These are phyloP conservation scores for Diplosphaera chodatii DNA, from an alignment of 139 green algal species.

Conservation along the genomic window DNA sequence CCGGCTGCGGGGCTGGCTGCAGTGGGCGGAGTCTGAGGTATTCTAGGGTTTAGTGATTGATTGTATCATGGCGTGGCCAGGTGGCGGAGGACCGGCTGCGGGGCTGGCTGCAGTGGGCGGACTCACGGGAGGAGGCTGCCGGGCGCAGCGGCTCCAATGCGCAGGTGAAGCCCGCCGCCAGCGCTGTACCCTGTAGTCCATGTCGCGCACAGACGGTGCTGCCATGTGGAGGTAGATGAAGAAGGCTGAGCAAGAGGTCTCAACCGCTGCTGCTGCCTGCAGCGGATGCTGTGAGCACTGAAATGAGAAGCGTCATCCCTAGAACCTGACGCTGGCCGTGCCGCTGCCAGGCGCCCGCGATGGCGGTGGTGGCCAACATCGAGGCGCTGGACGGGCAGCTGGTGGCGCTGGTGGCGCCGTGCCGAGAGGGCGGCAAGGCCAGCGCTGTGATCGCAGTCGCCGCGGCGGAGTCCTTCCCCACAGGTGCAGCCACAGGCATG, in stretches of 20 bases:
- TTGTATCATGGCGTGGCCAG: background rate
- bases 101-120: background rate
- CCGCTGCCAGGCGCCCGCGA: background rate
- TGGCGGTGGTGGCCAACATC: background rate
- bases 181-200: no score
- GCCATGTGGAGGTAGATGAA: no score
- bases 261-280: no score
- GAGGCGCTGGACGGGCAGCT: conserved; percentile 7
- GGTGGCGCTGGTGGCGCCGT: conserved; percentile 1
- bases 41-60: no score
- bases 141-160: background rate
- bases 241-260: no score
- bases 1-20: no score
- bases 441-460: conserved; percentile 9
- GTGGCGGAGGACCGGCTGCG: background rate
- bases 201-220: no score
- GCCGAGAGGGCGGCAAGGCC: background rate
- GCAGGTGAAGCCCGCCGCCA: background rate
- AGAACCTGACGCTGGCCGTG: no score
- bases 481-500: no score
- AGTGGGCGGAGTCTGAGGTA: no score
- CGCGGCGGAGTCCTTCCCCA: conserved; percentile 8
- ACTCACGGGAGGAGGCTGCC: background rate
- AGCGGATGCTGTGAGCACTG: no score
- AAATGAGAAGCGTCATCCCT: no score